These are phyloP conservation scores for Lichtheimia corymbifera DNA, from an alignment of 371 early-diverging fungal species.

Conservation along the genomic window DNA sequence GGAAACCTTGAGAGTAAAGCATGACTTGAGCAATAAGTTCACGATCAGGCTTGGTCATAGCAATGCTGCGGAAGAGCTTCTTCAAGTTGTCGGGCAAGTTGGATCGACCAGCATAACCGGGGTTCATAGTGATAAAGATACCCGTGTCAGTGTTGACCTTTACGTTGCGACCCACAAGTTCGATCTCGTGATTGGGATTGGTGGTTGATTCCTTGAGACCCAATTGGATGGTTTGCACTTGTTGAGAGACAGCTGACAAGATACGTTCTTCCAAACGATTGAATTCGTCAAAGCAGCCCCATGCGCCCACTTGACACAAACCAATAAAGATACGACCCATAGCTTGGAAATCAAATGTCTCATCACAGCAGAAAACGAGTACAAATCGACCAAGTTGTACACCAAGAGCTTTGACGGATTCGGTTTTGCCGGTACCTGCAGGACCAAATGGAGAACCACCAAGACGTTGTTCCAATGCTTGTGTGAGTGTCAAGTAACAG, in stretches of 20 bases:
- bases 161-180: constrained; percentile 88
- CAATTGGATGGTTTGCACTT: constrained; percentile 96
- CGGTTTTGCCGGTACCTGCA: constrained; percentile 98
- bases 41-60: constrained; percentile 98
- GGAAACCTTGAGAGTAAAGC: constrained; percentile 98
- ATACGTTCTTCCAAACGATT: constrained; percentile 98
- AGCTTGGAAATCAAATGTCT: constrained; percentile 98
- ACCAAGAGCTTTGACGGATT: constrained; percentile 97
- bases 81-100: constrained; percentile 98
- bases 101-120: constrained; percentile 98
- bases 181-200: constrained; percentile 79
- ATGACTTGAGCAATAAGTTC: constrained; percentile 98
- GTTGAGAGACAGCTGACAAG: constrained; percentile 97
- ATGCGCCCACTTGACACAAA: constrained; percentile 96
- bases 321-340: constrained; percentile 99
- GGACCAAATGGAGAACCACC: constrained; percentile 98
- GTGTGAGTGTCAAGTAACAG: constrained; percentile 96
- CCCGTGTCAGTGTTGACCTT: constrained; percentile 88
- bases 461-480: constrained; percentile 89
- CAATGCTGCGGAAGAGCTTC: constrained; percentile 97
- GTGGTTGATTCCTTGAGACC: constrained; percentile 78
- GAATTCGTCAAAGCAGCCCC: constrained; percentile 99
- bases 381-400: constrained; percentile 95
- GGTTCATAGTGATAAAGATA: constrained; percentile 99
- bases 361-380: constrained; percentile 99